phyloP scores from a whole-genome alignment of 2,329 filamentous ascomycete genomes.

The Aspergillus udagawae region DNA sequence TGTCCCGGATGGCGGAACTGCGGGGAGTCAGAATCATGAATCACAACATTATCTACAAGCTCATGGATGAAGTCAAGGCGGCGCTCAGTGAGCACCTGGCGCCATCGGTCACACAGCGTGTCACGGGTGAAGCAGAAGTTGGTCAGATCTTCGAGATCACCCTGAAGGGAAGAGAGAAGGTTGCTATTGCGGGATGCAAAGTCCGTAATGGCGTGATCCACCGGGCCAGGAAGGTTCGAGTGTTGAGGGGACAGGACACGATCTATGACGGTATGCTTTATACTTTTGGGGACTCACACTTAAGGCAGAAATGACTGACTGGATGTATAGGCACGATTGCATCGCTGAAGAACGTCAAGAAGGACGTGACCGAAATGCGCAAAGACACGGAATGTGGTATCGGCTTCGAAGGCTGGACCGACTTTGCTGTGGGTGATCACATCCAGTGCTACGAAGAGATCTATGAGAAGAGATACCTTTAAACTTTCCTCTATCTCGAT shows the following conservation, averaged over 20 bases:
- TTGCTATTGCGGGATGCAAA: conserved; percentile 81
- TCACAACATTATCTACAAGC: conserved; percentile 63
- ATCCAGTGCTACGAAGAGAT: conserved; percentile 84
- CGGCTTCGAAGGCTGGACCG: conserved; percentile 73
- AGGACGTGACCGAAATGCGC: conserved; percentile 81
- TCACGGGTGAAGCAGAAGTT: conserved; percentile 85
- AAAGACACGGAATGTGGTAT: conserved; percentile 95
- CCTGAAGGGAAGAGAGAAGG: conserved; percentile 63
- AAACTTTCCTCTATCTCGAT: conserved; percentile 3
- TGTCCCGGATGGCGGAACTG: conserved; percentile 65
- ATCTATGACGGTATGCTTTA: conserved; percentile 73
- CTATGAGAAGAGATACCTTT: conserved; percentile 61
- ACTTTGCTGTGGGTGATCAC: conserved; percentile 74
- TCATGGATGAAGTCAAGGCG: conserved; percentile 48
- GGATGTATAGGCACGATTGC: conserved; percentile 62
- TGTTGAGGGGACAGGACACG: conserved; percentile 66
- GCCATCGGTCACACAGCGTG: conserved; percentile 62
- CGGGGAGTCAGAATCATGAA: conserved; percentile 74
- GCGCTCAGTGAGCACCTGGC: conserved; percentile 67
- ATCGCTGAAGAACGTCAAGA: conserved; percentile 87
- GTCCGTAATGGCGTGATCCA: conserved; percentile 75
- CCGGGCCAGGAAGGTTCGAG: conserved; percentile 61
- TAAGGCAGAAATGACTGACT: conserved; percentile 4
- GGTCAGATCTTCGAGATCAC: conserved; percentile 80
- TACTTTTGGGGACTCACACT: not conserved